Evolutionary conservation across 2,329 filamentous ascomycete species (phyloP).

Genomic region (Clarireedia hainanense): DNA sequence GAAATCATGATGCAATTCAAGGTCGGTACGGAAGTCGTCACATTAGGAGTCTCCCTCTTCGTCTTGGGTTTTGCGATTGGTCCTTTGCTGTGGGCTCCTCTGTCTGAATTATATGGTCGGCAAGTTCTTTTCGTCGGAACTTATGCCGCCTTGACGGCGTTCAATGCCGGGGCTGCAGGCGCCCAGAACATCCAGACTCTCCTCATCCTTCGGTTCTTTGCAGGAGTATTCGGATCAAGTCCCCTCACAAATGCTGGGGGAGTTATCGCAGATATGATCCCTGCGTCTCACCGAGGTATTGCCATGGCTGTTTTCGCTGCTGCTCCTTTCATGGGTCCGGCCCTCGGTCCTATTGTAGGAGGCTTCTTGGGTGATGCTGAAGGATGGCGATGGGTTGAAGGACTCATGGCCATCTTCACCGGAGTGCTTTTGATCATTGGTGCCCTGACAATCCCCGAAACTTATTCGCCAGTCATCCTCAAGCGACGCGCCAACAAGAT

Average conservation of each 20-base stretch:
- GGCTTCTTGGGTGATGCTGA: conserved; percentile 57
- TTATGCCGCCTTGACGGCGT: conserved; percentile 50
- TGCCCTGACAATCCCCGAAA: conserved; percentile 46
- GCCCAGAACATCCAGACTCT: conserved; percentile 50
- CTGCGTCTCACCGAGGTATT: conserved; percentile 41
- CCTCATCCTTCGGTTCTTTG: conserved; percentile 60
- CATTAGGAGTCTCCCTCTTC: conserved; percentile 37
- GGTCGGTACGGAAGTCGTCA: conserved; percentile 32
- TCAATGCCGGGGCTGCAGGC: conserved; percentile 53
- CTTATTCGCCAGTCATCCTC: conserved; percentile 58
- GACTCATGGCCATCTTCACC: conserved; percentile 58
- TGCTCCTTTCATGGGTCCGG: conserved; percentile 59
- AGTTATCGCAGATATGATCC: conserved; percentile 54
- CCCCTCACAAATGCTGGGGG: conserved; percentile 55
- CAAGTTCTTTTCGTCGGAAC: conserved; percentile 51
- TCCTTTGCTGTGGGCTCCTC: conserved; percentile 34
- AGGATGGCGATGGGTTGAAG: conserved; percentile 68
- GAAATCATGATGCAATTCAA: conserved; percentile 31
- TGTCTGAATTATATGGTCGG: conserved; percentile 47
- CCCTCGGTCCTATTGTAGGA: conserved; percentile 56
- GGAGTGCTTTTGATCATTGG: conserved; percentile 54
- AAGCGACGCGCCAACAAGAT: conserved; percentile 62
- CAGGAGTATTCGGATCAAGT: conserved; percentile 53
- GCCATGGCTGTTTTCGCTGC: conserved; percentile 56
- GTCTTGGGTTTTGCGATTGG: conserved; percentile 38